Evolutionary conservation across 257 asterid genomes (phyloP).

Genomic region (Cinchona pubescens): DNA sequence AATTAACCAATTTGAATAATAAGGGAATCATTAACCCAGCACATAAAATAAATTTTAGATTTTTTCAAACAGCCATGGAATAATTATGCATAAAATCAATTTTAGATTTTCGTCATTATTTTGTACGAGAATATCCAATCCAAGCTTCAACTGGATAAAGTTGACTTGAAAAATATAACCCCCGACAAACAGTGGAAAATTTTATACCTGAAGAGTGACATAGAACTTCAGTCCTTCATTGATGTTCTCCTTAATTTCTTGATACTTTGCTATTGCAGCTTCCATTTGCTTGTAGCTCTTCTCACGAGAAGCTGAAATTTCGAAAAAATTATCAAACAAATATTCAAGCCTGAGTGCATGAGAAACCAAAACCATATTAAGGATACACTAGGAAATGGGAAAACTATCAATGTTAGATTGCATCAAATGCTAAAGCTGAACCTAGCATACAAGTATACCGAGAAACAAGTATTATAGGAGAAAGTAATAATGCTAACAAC

Average conservation of each 20-base stretch:
- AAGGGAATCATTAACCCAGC: not conserved
- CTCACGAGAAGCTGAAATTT: constrained; percentile 83
- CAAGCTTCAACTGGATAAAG: not conserved
- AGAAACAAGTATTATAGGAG: not conserved
- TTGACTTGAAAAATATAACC: not conserved
- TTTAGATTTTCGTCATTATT: not conserved
- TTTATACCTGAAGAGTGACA: constrained; percentile 84
- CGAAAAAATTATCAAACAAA: constrained; percentile 18
- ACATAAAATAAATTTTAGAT: too few relatives aligned
- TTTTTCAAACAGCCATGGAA: not conserved
- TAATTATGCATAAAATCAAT: not conserved
- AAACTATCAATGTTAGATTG: not conserved
- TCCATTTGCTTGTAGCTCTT: constrained; percentile 86
- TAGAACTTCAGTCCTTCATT: constrained; percentile 96
- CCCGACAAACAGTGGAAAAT: not conserved
- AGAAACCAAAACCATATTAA: not conserved
- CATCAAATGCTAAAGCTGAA: not conserved
- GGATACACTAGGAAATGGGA: not conserved
- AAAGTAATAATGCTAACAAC: not conserved
- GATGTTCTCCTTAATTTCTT: constrained; percentile 85
- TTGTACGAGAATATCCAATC: not conserved
- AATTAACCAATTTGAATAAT: not conserved
- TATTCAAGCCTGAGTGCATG: not conserved
- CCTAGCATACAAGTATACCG: not conserved
- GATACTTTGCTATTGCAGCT: constrained; percentile 85